These are phyloP conservation scores for Neoconidiobolus thromboides DNA, from an alignment of 371 early-diverging fungal genomes.

Conservation along the genomic window DNA sequence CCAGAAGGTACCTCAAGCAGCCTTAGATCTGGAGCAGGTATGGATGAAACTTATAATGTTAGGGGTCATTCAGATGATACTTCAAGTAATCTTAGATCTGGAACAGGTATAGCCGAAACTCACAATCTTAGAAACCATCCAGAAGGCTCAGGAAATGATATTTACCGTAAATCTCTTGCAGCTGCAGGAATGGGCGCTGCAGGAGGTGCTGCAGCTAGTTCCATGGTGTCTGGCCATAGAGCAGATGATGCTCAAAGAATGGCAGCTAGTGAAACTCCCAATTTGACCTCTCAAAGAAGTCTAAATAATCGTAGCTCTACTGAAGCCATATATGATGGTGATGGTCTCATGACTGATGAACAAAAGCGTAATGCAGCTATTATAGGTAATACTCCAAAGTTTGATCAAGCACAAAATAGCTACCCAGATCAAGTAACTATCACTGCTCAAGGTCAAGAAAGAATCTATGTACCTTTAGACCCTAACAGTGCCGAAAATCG, in stretches of 20 bases:
- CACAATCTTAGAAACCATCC: too few relatives aligned
- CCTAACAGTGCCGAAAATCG: too few relatives aligned
- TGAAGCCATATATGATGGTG: not conserved
- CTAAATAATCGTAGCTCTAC: not conserved
- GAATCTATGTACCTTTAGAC: not conserved
- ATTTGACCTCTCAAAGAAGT: not conserved
- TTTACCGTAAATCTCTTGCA: too few relatives aligned
- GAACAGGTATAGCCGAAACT: too few relatives aligned
- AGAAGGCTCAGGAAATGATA: too few relatives aligned
- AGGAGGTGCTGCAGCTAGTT: not conserved
- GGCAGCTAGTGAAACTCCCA: not conserved
- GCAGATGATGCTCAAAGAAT: not conserved
- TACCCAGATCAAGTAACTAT: not conserved
- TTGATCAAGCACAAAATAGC: not conserved
- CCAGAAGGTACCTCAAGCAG: too few relatives aligned
- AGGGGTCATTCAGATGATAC: too few relatives aligned
- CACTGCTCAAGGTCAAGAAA: not conserved
- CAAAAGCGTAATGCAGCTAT: not conserved
- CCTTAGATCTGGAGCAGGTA: too few relatives aligned
- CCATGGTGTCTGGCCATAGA: not conserved
- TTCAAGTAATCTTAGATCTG: too few relatives aligned
- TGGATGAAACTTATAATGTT: too few relatives aligned
- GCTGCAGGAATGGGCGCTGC: not conserved
- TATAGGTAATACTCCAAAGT: not conserved
- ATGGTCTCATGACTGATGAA: not conserved